Evolutionary conservation across 345 rosid genomes (phyloP).

Genomic region (Dipteronia dyeriana): DNA sequence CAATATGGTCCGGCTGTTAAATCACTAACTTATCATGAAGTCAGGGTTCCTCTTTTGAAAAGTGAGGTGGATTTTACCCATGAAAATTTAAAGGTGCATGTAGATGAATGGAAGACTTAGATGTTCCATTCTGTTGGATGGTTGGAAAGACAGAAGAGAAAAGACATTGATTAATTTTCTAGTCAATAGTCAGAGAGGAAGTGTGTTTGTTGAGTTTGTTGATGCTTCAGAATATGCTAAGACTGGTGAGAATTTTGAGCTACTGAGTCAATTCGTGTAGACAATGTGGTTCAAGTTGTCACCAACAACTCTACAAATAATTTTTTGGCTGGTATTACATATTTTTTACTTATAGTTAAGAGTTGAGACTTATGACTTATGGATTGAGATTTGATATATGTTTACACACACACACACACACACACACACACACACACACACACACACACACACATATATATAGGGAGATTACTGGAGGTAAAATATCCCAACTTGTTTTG

Average conservation of each 20-base stretch:
- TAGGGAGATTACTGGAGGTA: neutral
- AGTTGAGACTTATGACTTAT: neutral
- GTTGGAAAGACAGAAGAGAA: too few relatives aligned
- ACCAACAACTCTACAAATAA: conserved; percentile 6
- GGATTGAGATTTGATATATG: neutral
- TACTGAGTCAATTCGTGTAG: neutral
- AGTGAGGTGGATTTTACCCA: neutral
- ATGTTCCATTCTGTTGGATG: conserved; percentile 33
- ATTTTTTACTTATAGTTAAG: neutral
- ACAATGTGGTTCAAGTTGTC: conserved; percentile 16
- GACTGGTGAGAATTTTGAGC: neutral
- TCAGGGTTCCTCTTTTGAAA: neutral
- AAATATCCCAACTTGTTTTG: too few relatives aligned
- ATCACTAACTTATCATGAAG: neutral
- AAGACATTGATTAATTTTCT: conserved; percentile 18
- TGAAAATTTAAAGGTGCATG: too few relatives aligned
- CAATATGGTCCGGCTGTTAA: neutral
- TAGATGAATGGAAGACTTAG: conserved; percentile 23
- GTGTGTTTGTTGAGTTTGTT: neutral
- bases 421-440: too few relatives aligned
- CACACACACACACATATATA: too few relatives aligned
- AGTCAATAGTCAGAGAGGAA: too few relatives aligned
- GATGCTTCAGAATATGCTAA: conserved; percentile 15
- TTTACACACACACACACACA: neutral
- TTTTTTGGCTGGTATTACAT: neutral